A percentile compares a stretch with the other conserved stretches of the same genome.
These are phyloP conservation scores for Salvia sclarea DNA, from an alignment of 305 asterid species.

Conservation along the genomic window DNA sequence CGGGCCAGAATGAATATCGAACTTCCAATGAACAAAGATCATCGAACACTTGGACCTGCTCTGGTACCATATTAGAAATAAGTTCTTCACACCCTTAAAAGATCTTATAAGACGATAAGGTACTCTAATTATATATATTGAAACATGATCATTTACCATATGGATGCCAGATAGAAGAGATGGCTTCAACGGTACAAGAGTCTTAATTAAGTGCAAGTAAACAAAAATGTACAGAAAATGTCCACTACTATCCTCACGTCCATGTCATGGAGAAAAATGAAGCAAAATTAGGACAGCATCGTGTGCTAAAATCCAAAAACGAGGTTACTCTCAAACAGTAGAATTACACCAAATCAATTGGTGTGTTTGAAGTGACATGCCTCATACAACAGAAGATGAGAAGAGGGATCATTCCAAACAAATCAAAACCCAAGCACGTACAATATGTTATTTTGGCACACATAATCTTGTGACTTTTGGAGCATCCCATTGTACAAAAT, in stretches of 20 bases:
- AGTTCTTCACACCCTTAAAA: too few species aligned
- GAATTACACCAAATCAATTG: slow-evolving; percentile 20
- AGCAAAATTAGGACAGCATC: slow-evolving; percentile 14
- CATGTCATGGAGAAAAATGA: slow-evolving; percentile 1
- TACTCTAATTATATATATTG: too few species aligned
- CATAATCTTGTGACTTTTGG: neutral
- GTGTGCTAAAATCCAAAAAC: slow-evolving; percentile 23
- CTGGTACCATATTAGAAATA: too few species aligned
- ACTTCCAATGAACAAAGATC: too few species aligned
- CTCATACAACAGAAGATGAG: slow-evolving; percentile 8
- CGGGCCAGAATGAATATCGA: too few species aligned
- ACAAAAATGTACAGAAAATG: neutral
- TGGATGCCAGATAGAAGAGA: too few species aligned
- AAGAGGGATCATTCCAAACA: slow-evolving; percentile 6
- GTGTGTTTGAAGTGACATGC: neutral
- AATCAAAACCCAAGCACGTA: neutral
- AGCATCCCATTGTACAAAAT: too few species aligned
- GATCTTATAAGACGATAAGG: too few species aligned
- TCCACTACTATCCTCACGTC: neutral
- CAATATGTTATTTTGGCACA: neutral
- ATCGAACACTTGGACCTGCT: too few species aligned
- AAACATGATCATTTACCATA: too few species aligned
- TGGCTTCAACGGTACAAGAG: too few species aligned
- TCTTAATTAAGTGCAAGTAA: neutral
- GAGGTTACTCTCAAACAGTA: slow-evolving; percentile 34